Evolutionary conservation across 164 flowering plant genomes (phyloP), one percentile per base, ranked within the genome.

Genomic region (Tetracentron sinense): DNA sequence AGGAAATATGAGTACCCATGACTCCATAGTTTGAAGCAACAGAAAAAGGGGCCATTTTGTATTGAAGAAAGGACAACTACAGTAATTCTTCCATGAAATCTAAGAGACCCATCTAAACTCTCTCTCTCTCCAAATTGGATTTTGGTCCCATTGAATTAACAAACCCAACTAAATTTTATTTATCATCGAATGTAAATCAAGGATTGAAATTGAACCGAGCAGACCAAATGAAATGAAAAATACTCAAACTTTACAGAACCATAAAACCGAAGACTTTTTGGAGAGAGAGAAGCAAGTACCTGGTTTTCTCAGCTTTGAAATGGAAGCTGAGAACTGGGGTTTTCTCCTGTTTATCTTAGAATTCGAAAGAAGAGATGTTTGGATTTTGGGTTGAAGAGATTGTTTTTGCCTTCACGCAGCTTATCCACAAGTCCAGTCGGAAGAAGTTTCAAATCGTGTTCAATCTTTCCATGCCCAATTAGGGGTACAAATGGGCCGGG

Each of bases 21-120:
- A 65, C 68, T 68, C 83, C 78, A 71, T 52, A 64, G 66, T 52
- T 73, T 56, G 78, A 75, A 49, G 62, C 49, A 15, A 79, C 56
- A 61, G 78, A 75, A 67, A 76, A 68, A 57, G 60, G 70, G 26
- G 76, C 76, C 86, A 84, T 79, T 58, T 66, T 52, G 28, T 1
- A 12, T 48, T 61, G 12, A 20, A 58, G 46, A 50, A 56, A 61
- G 25, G 25, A 26, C 50, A 66, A 56, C 54, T 29, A 60, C 50
- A 22, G 5, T 23, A 61, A 59, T 42, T 21, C 54, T 23, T 50
- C 33, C 47, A 59, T 10, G 26, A 46, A 65, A 56, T 26, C 22
- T 42, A 52, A 21, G n/a, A 58, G 28, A 49, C 62, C 65, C 30
- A 55, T 61, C 56, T 54, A 31, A n/a, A 31, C 27, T 58, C 44